Percentiles rank a stretch among this genome's conserved stretches.
Conservation (phyloP, 2,329 filamentous ascomycete species). For the Camptophora hylomeconis region DNA sequence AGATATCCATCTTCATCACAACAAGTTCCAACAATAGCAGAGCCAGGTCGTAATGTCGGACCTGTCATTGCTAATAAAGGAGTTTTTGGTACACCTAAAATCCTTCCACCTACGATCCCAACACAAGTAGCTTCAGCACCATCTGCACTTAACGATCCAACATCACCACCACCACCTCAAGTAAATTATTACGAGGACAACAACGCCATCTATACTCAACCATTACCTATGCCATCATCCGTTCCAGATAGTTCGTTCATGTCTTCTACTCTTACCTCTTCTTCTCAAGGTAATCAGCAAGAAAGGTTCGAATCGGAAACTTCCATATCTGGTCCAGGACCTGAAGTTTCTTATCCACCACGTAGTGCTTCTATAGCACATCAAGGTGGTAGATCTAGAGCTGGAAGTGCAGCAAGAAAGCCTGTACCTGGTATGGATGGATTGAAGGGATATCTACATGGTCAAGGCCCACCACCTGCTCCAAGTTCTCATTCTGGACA, state of each 20-base stretch:
- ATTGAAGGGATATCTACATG: constrained; percentile 10
- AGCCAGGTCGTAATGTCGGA: too few species aligned
- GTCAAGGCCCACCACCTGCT: constrained; percentile 2
- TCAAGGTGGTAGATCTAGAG: too few species aligned
- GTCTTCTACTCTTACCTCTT: constrained; percentile 1
- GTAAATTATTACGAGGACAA: constrained; percentile 16
- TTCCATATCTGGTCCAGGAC: constrained; percentile 10
- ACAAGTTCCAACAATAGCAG: constrained; percentile 2
- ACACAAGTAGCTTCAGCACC: too few species aligned
- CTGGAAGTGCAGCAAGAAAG: constrained; percentile 6
- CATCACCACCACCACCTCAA: constrained; percentile 3
- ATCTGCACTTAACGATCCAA: constrained; percentile 1
- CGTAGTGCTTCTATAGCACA: constrained; percentile 5
- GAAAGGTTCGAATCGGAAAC: constrained; percentile 2
- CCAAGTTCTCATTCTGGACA: constrained; percentile 1
- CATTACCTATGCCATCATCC: constrained; percentile 1
- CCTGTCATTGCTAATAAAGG: too few species aligned
- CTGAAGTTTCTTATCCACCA: constrained; percentile 16
- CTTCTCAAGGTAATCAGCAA: background rate
- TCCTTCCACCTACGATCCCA: too few species aligned
- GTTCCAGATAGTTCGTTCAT: too few species aligned
- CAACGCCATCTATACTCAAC: constrained; percentile 3
- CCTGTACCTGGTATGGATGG: constrained; percentile 14
- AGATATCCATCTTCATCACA: constrained; percentile 1
- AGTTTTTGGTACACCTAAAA: too few species aligned